Conservation (phyloP, 768 basidiomycete species). For the Heimioporus sp. region DNA sequence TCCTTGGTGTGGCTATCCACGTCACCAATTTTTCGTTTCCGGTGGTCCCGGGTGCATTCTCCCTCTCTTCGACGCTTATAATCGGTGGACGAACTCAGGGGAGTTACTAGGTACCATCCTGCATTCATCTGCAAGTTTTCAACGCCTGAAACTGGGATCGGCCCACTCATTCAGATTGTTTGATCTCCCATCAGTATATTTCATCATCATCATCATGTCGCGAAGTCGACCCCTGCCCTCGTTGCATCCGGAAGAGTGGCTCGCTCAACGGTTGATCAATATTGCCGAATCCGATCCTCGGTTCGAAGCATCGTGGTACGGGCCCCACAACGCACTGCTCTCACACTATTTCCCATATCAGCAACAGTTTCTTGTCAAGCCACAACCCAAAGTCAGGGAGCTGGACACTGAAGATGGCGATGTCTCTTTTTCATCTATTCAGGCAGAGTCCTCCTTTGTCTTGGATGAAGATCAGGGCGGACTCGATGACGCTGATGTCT, state of each 20-base stretch:
- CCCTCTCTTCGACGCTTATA: too few relatives aligned
- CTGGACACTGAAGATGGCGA: neutral
- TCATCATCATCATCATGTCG: neutral
- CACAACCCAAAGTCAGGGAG: neutral
- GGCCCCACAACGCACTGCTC: neutral
- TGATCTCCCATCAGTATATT: too few relatives aligned
- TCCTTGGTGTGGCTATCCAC: too few relatives aligned
- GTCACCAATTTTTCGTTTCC: too few relatives aligned
- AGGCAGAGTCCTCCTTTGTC: neutral
- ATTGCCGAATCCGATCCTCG: neutral
- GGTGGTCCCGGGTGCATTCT: too few relatives aligned
- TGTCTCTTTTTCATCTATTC: neutral
- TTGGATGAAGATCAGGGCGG: too few relatives aligned
- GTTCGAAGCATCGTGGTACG: neutral
- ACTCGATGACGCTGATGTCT: neutral
- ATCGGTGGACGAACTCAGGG: too few relatives aligned
- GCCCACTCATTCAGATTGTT: too few relatives aligned
- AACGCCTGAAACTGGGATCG: too few relatives aligned
- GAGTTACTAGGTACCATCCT: too few relatives aligned
- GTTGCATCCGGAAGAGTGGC: neutral
- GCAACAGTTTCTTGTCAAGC: conserved; percentile 1
- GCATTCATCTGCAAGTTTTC: too few relatives aligned
- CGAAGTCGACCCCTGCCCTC: neutral
- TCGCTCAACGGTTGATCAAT: neutral
- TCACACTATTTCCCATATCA: conserved; percentile 2